Conservation (phyloP, 805 yeast genomes). For the Cyberlindnera lachancei region DNA sequence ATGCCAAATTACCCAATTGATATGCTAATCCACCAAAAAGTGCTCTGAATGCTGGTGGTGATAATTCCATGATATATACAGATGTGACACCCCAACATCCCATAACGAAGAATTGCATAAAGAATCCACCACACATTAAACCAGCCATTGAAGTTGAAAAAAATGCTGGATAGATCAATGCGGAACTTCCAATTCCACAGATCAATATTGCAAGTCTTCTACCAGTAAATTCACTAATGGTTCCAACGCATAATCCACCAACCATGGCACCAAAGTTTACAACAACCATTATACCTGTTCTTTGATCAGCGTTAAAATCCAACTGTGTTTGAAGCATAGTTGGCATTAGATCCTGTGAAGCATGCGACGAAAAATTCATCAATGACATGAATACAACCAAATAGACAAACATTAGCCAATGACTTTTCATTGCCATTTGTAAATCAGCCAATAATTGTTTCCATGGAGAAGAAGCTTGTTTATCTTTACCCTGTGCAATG, state of each 20-base stretch:
- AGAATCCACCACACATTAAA: conserved; percentile 54
- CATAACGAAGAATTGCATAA: conserved; percentile 58
- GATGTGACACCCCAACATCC: conserved; percentile 75
- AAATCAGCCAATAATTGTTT: conserved; percentile 23
- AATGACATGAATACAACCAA: conserved; percentile 58
- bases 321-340: conserved; percentile 52
- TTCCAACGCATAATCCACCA: conserved; percentile 59
- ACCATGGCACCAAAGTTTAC: conserved; percentile 60
- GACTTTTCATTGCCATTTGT: conserved; percentile 32
- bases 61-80: conserved; percentile 55
- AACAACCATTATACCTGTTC: conserved; percentile 55
- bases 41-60: conserved; percentile 58
- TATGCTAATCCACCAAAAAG: conserved; percentile 56
- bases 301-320: conserved; percentile 34
- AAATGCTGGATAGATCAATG: conserved; percentile 56
- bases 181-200: conserved; percentile 48
- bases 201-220: conserved; percentile 49
- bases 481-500: conserved; percentile 20
- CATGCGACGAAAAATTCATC: conserved; percentile 66
- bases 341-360: conserved; percentile 69
- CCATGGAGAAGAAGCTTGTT: conserved; percentile 14
- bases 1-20: conserved; percentile 21
- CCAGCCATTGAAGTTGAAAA: conserved; percentile 26
- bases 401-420: conserved; percentile 58
- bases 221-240: conserved; percentile 49